Evolutionary conservation across 495 filamentous ascomycete species (phyloP), one percentile per base, ranked within the genome.

Genomic region (Arthonia radiata): DNA sequence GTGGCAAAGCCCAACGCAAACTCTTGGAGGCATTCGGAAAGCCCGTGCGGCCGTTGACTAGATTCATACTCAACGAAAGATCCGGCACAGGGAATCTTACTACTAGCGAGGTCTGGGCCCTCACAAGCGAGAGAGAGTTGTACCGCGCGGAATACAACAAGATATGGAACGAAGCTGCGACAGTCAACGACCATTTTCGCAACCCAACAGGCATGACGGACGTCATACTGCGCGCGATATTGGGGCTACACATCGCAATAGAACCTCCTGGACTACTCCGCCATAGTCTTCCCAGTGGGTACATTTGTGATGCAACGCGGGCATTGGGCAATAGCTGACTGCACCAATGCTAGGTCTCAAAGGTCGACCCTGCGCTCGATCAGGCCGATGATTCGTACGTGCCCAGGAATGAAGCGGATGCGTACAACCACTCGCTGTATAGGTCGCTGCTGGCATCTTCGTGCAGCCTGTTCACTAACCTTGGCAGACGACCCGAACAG

Each of bases 241-340:
- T 76, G 70, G 72, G 56, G 59, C 10, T 82, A 78, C 28, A 75
- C 69, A 0, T 48, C 54, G 2, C 62, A 74, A 32, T 82, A 71
- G 71, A 80, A 82, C 36, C 37, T 76, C 18, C 46, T 78, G 0
- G 70, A 78, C 38, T 67, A 69, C 33, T 73, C 68, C 5, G 59
- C 55, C 12, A 42, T 52, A 2, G 48, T 65, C 0, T 69, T 74
- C 37, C 67, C 66, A n/a, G n/a, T n/a, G n/a, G n/a, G n/a, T n/a
- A n/a, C n/a, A n/a, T n/a, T n/a, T n/a, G n/a, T n/a, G n/a, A n/a
- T n/a, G n/a, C n/a, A 13, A 21, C 24, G 12, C 11, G 10, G 16
- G 4, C 6, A 7, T 4, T 13, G 18, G 16, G 11, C 5, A 11
- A 29, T 16, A 31, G 7, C 4, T n/a, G 24, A 4, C 28, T 24